Evolutionary conservation across 169 alveolate species (phyloP).

Genomic region (Plasmodium cynomolgi): DNA sequence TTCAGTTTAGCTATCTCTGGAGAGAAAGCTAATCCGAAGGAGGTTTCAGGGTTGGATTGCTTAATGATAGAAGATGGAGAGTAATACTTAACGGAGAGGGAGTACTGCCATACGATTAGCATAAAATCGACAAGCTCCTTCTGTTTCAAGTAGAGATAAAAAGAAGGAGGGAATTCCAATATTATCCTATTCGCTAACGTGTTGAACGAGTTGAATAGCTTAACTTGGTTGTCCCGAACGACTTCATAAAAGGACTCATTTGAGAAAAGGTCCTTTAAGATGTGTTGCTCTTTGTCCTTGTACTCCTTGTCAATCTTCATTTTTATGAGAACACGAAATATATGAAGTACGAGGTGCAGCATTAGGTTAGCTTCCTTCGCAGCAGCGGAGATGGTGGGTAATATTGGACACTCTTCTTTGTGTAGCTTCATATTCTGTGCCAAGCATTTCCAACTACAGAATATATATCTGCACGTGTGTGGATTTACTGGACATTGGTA

Average conservation of each 20-base stretch:
- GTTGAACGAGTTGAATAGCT: constrained; percentile 74
- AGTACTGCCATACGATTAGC: constrained; percentile 85
- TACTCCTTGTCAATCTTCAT: constrained; percentile 76
- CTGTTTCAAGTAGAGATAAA: constrained; percentile 84
- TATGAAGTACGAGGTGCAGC: constrained; percentile 77
- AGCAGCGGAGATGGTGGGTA: constrained; percentile 81
- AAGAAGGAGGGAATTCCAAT: constrained; percentile 81
- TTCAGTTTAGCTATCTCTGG: constrained; percentile 79
- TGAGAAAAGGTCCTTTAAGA: constrained; percentile 77
- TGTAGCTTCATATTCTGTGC: constrained; percentile 87
- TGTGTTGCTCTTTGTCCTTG: constrained; percentile 56
- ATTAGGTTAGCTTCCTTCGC: constrained; percentile 79
- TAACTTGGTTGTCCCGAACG: constrained; percentile 80
- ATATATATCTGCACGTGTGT: constrained; percentile 87
- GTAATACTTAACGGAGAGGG: constrained; percentile 81
- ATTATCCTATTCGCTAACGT: constrained; percentile 82
- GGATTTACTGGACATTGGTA: constrained; percentile 90
- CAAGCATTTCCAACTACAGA: constrained; percentile 91
- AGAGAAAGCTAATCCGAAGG: constrained; percentile 86
- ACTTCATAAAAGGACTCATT: constrained; percentile 77
- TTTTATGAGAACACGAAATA: constrained; percentile 77
- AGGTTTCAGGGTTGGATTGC: constrained; percentile 78
- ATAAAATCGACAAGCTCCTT: constrained; percentile 84
- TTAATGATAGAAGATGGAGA: constrained; percentile 84
- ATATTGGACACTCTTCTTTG: constrained; percentile 86